A percentile compares a stretch with the other conserved stretches of the same genome.
Conservation (phyloP, 805 yeast species). For the Kodamaea nitidulidarum region DNA sequence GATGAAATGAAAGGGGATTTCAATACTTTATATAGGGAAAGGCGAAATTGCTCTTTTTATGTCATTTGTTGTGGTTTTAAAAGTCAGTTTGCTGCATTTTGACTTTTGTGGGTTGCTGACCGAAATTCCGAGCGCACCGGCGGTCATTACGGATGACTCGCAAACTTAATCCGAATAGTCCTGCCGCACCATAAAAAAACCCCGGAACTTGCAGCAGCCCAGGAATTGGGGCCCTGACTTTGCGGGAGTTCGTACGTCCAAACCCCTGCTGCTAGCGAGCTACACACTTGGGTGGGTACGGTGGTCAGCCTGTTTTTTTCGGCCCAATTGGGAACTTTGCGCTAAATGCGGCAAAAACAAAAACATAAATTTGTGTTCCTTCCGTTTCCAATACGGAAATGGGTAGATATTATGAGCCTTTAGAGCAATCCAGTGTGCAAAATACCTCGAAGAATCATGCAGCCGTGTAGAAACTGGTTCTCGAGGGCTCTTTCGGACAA, state of each 20-base stretch:
- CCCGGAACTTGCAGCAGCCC: too few species aligned
- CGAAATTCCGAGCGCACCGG: constrained; percentile 3
- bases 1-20: constrained; percentile 3
- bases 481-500: too few species aligned
- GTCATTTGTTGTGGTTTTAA: constrained; percentile 4
- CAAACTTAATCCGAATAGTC: too few species aligned
- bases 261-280: too few species aligned
- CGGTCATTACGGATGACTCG: neutral
- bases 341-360: neutral
- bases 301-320: neutral
- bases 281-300: neutral
- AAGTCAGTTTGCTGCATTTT: constrained; percentile 3
- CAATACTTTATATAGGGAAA: constrained; percentile 6
- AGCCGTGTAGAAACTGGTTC: too few species aligned
- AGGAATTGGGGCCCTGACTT: too few species aligned
- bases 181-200: too few species aligned
- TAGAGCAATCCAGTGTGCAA: neutral
- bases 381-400: neutral
- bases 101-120: constrained; percentile 1
- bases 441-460: too few species aligned
- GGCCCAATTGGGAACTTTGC: neutral
- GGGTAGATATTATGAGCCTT: neutral
- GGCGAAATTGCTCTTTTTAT: constrained; percentile 3
- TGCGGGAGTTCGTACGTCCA: too few species aligned
- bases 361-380: neutral